phyloP scores from a whole-genome alignment of 2,329 filamentous ascomycete species.

The Beauveria asiatica region DNA sequence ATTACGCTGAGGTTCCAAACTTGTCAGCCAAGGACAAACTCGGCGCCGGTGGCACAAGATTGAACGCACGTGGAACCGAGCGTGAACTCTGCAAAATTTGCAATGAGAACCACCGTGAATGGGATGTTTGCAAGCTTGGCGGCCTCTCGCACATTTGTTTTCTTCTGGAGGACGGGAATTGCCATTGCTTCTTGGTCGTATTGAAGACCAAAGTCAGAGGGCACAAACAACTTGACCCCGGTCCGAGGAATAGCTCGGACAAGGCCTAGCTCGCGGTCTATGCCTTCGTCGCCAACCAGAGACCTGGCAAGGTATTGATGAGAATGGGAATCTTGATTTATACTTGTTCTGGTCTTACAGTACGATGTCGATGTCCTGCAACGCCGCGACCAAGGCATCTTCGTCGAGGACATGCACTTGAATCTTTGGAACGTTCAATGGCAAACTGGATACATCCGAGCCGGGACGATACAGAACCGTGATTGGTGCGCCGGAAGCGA shows the following conservation, averaged over 20 bases:
- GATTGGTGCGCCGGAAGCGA: not conserved
- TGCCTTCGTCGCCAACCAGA: not conserved
- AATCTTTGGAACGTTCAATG: not conserved
- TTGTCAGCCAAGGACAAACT: no score
- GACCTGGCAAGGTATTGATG: not conserved
- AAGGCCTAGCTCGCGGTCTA: not conserved
- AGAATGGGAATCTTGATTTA: not conserved
- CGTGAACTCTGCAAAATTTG: no score
- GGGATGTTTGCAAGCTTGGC: not conserved
- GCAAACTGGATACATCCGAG: not conserved
- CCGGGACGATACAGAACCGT: not conserved
- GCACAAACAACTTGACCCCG: not conserved
- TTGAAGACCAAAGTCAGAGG: not conserved
- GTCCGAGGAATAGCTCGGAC: not conserved
- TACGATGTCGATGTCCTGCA: not conserved
- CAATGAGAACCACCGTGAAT: not conserved
- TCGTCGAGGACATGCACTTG: not conserved
- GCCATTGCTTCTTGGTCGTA: not conserved
- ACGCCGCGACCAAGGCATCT: not conserved
- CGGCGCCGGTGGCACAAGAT: no score
- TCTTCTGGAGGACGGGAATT: not conserved
- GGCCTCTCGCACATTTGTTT: not conserved
- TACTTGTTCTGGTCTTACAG: not conserved
- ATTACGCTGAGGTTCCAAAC: not conserved
- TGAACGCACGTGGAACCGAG: no score